Conservation (phyloP, 1,284 basidiomycete genomes). For the Ganoderma lucidum region DNA sequence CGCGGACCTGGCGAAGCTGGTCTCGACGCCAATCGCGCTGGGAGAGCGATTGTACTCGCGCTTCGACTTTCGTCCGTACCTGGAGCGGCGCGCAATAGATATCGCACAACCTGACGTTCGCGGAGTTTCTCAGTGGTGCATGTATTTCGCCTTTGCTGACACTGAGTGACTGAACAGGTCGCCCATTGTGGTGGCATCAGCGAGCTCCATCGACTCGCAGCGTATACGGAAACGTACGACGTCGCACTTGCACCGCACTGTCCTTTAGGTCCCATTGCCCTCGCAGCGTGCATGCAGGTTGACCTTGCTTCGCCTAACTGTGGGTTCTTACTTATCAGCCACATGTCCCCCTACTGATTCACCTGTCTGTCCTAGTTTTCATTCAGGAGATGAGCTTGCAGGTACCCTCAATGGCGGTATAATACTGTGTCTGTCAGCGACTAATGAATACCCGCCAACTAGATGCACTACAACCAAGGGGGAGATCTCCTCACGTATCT, state of each 20-base stretch:
- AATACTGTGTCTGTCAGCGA: neutral
- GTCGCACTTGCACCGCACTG: constrained; percentile 71
- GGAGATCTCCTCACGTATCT: constrained; percentile 78
- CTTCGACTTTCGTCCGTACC: constrained; percentile 75
- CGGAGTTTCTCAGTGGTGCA: neutral
- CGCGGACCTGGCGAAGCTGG: constrained; percentile 65
- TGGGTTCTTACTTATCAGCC: constrained; percentile 36
- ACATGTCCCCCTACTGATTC: neutral
- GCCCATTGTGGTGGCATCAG: constrained; percentile 79
- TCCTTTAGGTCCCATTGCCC: constrained; percentile 74
- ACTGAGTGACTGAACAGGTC: constrained; percentile 46
- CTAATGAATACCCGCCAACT: neutral
- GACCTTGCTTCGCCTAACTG: constrained; percentile 63
- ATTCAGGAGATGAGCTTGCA: constrained; percentile 78
- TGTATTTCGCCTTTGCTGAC: neutral
- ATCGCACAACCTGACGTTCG: constrained; percentile 80
- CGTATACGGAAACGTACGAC: constrained; percentile 74
- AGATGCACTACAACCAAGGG: constrained; percentile 81
- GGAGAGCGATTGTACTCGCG: constrained; percentile 79
- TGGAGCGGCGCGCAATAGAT: constrained; percentile 74
- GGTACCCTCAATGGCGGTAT: constrained; percentile 39
- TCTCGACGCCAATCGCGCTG: constrained; percentile 75
- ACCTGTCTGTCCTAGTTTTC: constrained; percentile 47
- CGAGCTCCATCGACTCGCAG: constrained; percentile 74
- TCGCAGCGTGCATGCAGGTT: constrained; percentile 75